Percentiles rank a stretch among this genome's conserved stretches.
Conservation (phyloP, 345 rosid genomes). For the Jatropha curcas region DNA sequence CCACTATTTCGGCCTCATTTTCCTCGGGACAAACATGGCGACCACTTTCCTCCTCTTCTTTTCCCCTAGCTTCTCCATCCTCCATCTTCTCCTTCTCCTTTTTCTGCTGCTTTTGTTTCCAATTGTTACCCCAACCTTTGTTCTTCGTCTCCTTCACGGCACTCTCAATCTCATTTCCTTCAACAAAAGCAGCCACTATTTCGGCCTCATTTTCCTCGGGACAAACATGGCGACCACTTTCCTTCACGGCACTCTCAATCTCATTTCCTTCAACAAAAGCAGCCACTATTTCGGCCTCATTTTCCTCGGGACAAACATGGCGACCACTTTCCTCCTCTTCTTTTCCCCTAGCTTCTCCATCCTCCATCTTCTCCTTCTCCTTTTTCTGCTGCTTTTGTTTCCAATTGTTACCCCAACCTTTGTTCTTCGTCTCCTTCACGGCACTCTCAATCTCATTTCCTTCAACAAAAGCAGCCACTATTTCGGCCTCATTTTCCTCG, state of each 20-base stretch:
- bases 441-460: not conserved
- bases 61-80: constrained; percentile 3
- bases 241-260: not conserved
- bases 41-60: not conserved
- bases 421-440: not conserved
- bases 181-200: not conserved
- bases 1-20: not conserved
- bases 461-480: not conserved
- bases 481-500: not conserved
- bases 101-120: not conserved
- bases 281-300: too few relatives aligned
- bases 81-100: not conserved
- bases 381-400: not conserved
- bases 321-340: not conserved
- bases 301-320: not conserved
- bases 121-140: not conserved
- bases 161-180: not conserved
- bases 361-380: not conserved
- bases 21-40: not conserved
- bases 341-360: not conserved
- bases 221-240: too few relatives aligned
- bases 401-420: not conserved
- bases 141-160: not conserved
- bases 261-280: not conserved
- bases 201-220: not conserved